These are phyloP conservation scores for Podospora pseudocomata DNA, from an alignment of 495 filamentous ascomycete species.

Conservation along the genomic window DNA sequence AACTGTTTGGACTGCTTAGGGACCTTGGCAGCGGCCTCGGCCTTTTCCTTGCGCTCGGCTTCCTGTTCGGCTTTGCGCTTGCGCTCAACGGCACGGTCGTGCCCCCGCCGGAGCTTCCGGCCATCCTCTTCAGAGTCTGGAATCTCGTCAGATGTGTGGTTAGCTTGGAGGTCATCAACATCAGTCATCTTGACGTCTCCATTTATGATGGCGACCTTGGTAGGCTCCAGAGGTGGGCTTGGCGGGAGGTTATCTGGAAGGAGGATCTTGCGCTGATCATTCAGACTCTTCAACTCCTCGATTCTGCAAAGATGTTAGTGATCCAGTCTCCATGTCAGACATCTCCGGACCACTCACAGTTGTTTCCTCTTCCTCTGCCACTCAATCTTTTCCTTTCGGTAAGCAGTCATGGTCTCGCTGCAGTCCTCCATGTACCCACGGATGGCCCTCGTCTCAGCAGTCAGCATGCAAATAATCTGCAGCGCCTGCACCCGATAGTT, in stretches of 20 bases:
- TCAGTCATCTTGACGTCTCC: slow-evolving; percentile 63
- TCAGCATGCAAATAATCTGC: slow-evolving; percentile 83
- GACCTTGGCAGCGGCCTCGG: slow-evolving; percentile 75
- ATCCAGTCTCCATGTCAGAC: background rate
- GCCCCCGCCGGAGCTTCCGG: slow-evolving; percentile 73
- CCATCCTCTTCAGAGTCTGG: slow-evolving; percentile 55
- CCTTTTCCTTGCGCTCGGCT: slow-evolving; percentile 72
- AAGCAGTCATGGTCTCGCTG: slow-evolving; percentile 84
- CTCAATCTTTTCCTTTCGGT: slow-evolving; percentile 93
- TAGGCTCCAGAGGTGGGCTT: slow-evolving; percentile 52
- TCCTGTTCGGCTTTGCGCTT: slow-evolving; percentile 82
- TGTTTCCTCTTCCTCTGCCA: slow-evolving; percentile 78
- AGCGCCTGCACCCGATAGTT: slow-evolving; percentile 77
- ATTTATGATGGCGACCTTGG: slow-evolving; percentile 39
- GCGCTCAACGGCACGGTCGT: slow-evolving; percentile 70
- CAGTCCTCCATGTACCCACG: slow-evolving; percentile 87
- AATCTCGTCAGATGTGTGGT: slow-evolving; percentile 45
- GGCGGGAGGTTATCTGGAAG: slow-evolving; percentile 74
- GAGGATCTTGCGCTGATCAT: slow-evolving; percentile 84
- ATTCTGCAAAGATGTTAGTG: slow-evolving; percentile 49
- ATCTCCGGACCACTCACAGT: slow-evolving; percentile 58
- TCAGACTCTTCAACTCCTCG: slow-evolving; percentile 74
- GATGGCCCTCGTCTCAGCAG: slow-evolving; percentile 78
- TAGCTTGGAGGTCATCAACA: slow-evolving; percentile 52
- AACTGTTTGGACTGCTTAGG: slow-evolving; percentile 83